phyloP scores from a whole-genome alignment of 768 basidiomycete species.

The Roridomyces roridus region DNA sequence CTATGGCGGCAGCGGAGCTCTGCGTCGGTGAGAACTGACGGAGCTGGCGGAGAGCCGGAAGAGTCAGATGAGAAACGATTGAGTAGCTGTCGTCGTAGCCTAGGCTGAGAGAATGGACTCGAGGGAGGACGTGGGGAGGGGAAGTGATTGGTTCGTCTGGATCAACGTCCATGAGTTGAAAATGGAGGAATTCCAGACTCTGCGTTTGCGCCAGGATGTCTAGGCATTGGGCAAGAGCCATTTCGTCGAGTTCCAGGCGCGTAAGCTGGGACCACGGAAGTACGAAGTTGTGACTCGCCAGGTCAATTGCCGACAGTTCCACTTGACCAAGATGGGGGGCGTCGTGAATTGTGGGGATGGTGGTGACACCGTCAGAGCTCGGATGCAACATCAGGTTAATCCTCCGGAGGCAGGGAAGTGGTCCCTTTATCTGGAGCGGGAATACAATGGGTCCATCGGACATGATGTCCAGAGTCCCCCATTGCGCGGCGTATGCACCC shows the following conservation, averaged over 20 bases:
- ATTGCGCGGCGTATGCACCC: not conserved
- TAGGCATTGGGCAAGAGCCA: not conserved
- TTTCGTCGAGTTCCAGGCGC: no score
- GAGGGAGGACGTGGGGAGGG: not conserved
- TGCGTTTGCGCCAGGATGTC: not conserved
- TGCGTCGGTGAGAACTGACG: not conserved
- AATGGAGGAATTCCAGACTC: not conserved
- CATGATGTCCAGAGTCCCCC: not conserved
- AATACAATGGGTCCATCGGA: slow-evolving; percentile 1
- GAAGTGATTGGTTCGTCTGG: not conserved
- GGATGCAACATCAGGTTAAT: not conserved
- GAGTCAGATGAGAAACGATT: not conserved
- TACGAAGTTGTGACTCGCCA: not conserved
- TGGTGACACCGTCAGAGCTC: not conserved
- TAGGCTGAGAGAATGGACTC: not conserved
- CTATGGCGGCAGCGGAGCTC: not conserved
- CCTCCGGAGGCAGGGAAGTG: not conserved
- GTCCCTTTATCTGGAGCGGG: not conserved
- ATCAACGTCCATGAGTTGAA: not conserved
- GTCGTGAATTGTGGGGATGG: not conserved
- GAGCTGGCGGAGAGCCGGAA: not conserved
- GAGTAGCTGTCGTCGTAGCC: not conserved
- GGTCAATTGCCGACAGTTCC: not conserved
- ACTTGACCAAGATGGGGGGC: not conserved
- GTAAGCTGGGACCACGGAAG: no score